Conservation (phyloP, 768 basidiomycete genomes). For the Zangia roseola region DNA sequence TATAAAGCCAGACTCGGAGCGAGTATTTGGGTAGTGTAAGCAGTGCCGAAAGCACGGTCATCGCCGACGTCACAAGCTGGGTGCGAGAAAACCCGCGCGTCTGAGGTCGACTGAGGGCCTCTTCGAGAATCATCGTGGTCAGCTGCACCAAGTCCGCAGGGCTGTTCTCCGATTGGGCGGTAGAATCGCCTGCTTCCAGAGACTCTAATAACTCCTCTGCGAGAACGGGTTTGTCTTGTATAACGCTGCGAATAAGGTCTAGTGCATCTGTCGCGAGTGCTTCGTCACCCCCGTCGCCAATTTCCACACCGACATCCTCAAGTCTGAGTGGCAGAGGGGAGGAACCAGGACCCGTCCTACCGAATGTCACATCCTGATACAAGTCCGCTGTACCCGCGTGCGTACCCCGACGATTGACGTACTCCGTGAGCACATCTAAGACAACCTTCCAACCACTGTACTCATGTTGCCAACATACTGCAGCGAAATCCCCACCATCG, state of each 20-base stretch:
- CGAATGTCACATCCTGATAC: slow-evolving; percentile 56
- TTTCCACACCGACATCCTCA: slow-evolving; percentile 73
- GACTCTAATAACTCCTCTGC: slow-evolving; percentile 66
- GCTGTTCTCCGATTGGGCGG: slow-evolving; percentile 47
- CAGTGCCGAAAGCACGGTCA: slow-evolving; percentile 78
- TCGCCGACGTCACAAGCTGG: slow-evolving; percentile 72
- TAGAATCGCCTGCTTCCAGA: slow-evolving; percentile 42
- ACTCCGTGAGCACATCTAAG: slow-evolving; percentile 77
- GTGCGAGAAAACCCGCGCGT: slow-evolving; percentile 47
- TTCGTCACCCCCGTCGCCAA: slow-evolving; percentile 60
- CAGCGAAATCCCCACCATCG: slow-evolving; percentile 61
- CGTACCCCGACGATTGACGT: slow-evolving; percentile 57
- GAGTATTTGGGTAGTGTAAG: slow-evolving; percentile 73
- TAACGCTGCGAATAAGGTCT: slow-evolving; percentile 75
- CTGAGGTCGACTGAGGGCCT: slow-evolving; percentile 58
- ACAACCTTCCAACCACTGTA: slow-evolving; percentile 87
- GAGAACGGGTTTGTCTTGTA: slow-evolving; percentile 66
- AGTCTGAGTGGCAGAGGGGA: slow-evolving; percentile 48
- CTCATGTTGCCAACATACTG: slow-evolving; percentile 77
- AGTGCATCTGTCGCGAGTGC: slow-evolving; percentile 67
- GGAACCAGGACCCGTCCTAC: slow-evolving; percentile 38
- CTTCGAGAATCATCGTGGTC: slow-evolving; percentile 78
- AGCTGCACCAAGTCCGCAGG: slow-evolving; percentile 76
- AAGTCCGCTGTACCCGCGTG: slow-evolving; percentile 38
- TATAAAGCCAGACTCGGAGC: slow-evolving; percentile 85